A percentile compares a stretch with the other conserved stretches of the same genome.
phyloP scores from a whole-genome alignment of 371 early-diverging fungal species.

The Haplosporangium sp. region DNA sequence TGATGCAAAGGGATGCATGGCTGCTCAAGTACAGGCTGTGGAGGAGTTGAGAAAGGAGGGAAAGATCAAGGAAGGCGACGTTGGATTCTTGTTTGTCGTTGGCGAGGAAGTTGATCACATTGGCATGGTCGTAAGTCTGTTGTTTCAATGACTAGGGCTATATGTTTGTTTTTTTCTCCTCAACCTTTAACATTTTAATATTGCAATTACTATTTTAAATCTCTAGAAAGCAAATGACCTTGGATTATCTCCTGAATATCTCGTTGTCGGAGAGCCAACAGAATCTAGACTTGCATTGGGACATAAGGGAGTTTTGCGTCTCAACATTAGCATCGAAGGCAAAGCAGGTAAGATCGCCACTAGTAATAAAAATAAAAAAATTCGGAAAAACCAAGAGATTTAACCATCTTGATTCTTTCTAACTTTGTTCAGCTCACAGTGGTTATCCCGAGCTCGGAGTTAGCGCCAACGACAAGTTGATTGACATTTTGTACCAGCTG shows the following conservation, averaged over 20 bases:
- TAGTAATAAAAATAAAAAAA: too few species aligned
- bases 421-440: slow-evolving; percentile 44
- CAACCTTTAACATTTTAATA: neutral
- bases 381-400: neutral
- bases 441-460: slow-evolving; percentile 60
- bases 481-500: slow-evolving; percentile 46
- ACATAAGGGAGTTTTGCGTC: slow-evolving; percentile 61
- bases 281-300: slow-evolving; percentile 59
- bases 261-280: slow-evolving; percentile 64
- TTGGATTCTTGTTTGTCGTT: slow-evolving; percentile 60
- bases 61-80: slow-evolving; percentile 58
- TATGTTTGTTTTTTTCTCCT: neutral
- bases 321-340: slow-evolving; percentile 53
- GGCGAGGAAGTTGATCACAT: slow-evolving; percentile 63
- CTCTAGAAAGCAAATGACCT: slow-evolving; percentile 57
- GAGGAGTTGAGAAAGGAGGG: slow-evolving; percentile 58
- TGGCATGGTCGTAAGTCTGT: slow-evolving; percentile 56
- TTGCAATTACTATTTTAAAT: neutral
- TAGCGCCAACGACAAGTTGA: slow-evolving; percentile 56
- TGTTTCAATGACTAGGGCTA: neutral
- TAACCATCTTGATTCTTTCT: neutral
- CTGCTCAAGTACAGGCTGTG: slow-evolving; percentile 59
- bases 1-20: slow-evolving; percentile 63
- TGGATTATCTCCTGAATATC: slow-evolving; percentile 48
- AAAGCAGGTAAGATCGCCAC: slow-evolving; percentile 35